A percentile compares a stretch with the other conserved stretches of the same genome.
These are phyloP conservation scores for Metrosideros polymorpha DNA, from an alignment of 441 rosid genomes.

Conservation along the genomic window DNA sequence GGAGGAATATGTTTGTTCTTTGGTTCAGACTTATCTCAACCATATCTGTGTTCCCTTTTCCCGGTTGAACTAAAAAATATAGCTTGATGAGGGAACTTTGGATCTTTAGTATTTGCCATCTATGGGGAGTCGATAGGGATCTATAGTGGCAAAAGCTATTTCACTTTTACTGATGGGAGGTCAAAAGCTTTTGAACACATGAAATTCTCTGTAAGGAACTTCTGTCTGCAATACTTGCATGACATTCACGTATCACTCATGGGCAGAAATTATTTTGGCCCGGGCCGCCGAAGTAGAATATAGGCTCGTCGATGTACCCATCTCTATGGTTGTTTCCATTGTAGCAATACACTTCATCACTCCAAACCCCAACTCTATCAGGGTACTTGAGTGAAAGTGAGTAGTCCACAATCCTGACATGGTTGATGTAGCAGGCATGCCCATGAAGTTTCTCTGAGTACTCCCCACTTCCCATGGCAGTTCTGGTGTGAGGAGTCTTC, in stretches of 20 bases:
- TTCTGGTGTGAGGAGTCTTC: conserved; percentile 16
- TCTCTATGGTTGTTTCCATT: background rate
- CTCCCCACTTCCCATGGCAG: conserved; percentile 25
- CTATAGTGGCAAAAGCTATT: background rate
- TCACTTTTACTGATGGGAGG: background rate
- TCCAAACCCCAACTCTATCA: background rate
- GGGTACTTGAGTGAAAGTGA: conserved; percentile 15
- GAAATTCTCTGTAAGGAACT: background rate
- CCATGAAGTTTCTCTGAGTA: background rate
- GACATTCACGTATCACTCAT: background rate
- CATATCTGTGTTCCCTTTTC: background rate
- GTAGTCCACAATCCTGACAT: conserved; percentile 8
- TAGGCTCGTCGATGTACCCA: background rate
- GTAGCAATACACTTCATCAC: conserved; percentile 14
- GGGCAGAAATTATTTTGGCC: conserved; percentile 6
- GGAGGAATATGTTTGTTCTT: background rate
- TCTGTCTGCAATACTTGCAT: background rate
- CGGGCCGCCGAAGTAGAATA: conserved; percentile 23
- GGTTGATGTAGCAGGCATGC: conserved; percentile 1
- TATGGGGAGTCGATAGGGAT: background rate
- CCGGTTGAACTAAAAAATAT: background rate
- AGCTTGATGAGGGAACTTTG: no score
- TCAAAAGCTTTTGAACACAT: background rate
- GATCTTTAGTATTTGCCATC: background rate
- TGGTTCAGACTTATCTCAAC: background rate